phyloP scores from a whole-genome alignment of 2,329 filamentous ascomycete species.

The Arthroderma uncinatum region DNA sequence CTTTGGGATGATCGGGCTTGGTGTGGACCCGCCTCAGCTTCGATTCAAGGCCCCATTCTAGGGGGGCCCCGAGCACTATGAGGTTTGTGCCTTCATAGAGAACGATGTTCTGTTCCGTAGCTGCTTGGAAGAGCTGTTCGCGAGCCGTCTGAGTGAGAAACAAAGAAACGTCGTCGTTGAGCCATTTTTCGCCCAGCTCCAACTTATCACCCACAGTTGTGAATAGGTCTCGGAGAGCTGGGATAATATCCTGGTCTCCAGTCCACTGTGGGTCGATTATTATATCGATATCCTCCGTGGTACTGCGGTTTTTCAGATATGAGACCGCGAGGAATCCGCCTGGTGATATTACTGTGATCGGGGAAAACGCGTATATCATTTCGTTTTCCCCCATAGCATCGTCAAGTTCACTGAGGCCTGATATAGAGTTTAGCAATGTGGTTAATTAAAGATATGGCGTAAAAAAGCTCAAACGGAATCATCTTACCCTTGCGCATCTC shows the following conservation, averaged over 20 bases:
- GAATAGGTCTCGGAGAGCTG: constrained; percentile 20
- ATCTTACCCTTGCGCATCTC: background rate
- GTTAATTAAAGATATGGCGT: too few species aligned
- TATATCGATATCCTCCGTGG: constrained; percentile 14
- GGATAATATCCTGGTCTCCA: constrained; percentile 24
- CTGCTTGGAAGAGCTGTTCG: constrained; percentile 20
- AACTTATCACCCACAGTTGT: constrained; percentile 17
- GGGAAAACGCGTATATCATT: constrained; percentile 6
- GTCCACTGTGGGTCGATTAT: constrained; percentile 20
- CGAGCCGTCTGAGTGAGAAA: constrained; percentile 18
- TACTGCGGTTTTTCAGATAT: constrained; percentile 10
- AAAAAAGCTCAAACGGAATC: too few species aligned
- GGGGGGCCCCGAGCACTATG: constrained; percentile 23
- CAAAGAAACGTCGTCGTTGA: constrained; percentile 24
- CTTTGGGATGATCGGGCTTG: constrained; percentile 17
- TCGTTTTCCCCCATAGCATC: constrained; percentile 22
- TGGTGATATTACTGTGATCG: constrained; percentile 11
- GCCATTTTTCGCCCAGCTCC: constrained; percentile 19
- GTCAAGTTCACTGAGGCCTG: constrained; percentile 16
- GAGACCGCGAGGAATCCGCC: constrained; percentile 14
- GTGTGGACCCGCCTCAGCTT: constrained; percentile 25
- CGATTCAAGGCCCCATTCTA: constrained; percentile 28
- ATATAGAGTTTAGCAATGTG: background rate
- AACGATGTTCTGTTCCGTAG: constrained; percentile 24
- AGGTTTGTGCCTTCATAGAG: constrained; percentile 23